Conservation (phyloP, 306 rosid genomes). For the Urtica urens region DNA sequence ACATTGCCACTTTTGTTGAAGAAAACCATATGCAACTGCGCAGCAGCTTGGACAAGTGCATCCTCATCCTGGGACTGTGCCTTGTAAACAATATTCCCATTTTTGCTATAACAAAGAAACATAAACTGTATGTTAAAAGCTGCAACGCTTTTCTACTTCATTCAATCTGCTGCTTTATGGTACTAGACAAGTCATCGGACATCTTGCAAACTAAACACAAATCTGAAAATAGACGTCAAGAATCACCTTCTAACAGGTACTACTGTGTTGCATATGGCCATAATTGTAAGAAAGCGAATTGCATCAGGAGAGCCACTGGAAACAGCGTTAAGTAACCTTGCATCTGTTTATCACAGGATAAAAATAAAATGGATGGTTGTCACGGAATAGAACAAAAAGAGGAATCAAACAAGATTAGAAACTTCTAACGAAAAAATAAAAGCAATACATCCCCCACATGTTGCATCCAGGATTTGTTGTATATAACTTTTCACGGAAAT, state of each 20-base stretch:
- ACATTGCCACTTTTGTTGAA: conserved; percentile 51
- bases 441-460: too few relatives aligned
- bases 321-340: conserved; percentile 57
- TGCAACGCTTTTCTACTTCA: too few relatives aligned
- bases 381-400: too few relatives aligned
- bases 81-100: conserved; percentile 74
- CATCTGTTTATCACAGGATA: conserved; percentile 49
- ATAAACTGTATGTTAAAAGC: neutral
- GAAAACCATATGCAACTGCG: conserved; percentile 75
- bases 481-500: too few relatives aligned
- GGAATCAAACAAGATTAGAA: too few relatives aligned
- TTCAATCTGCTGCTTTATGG: too few relatives aligned
- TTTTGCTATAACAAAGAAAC: conserved; percentile 48
- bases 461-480: too few relatives aligned
- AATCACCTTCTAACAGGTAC: conserved; percentile 69
- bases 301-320: conserved; percentile 66
- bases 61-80: conserved; percentile 99
- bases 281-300: conserved; percentile 61
- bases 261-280: conserved; percentile 96
- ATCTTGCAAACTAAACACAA: neutral
- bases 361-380: neutral
- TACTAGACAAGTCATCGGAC: too few relatives aligned
- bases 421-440: too few relatives aligned
- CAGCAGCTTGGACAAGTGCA: conserved; percentile 94
- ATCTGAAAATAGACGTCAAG: conserved; percentile 1